phyloP scores from a whole-genome alignment of 352 stramenopile genomes.

The Phytophthora tubulina region DNA sequence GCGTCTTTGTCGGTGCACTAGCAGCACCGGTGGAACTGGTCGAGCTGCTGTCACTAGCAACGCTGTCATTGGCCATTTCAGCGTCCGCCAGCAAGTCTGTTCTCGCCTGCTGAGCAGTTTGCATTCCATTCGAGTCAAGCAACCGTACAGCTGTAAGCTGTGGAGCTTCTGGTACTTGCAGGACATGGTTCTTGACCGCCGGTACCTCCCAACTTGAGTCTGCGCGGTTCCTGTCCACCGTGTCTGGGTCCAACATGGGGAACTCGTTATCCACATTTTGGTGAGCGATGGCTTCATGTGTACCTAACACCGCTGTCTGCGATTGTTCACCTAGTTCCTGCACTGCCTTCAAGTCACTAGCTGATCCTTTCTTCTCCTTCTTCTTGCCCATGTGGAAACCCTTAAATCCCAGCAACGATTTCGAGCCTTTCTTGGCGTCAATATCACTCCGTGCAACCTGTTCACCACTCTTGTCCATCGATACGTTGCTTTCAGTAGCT shows the following conservation, averaged over 20 bases:
- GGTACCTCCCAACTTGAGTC: constrained; percentile 56
- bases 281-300: not conserved
- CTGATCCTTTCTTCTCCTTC: constrained; percentile 31
- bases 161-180: constrained; percentile 9
- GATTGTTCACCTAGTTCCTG: constrained; percentile 17
- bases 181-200: constrained; percentile 8
- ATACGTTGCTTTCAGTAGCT: not conserved
- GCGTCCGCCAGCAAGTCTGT: constrained; percentile 8
- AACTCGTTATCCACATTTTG: constrained; percentile 33
- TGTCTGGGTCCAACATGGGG: constrained; percentile 47
- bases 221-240: constrained; percentile 43
- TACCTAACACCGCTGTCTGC: constrained; percentile 20
- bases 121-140: constrained; percentile 29
- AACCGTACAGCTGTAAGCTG: constrained; percentile 16
- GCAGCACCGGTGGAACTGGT: constrained; percentile 8
- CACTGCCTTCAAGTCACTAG: constrained; percentile 22
- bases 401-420: constrained; percentile 36
- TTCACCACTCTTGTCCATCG: constrained; percentile 5
- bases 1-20: constrained; percentile 24
- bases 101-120: constrained; percentile 28
- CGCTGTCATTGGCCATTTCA: constrained; percentile 12
- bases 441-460: constrained; percentile 11
- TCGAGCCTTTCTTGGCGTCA: constrained; percentile 34
- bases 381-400: constrained; percentile 41
- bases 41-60: constrained; percentile 24